Evolutionary conservation across 805 yeast genomes (phyloP).

Genomic region (Wickerhamiella azyma): DNA sequence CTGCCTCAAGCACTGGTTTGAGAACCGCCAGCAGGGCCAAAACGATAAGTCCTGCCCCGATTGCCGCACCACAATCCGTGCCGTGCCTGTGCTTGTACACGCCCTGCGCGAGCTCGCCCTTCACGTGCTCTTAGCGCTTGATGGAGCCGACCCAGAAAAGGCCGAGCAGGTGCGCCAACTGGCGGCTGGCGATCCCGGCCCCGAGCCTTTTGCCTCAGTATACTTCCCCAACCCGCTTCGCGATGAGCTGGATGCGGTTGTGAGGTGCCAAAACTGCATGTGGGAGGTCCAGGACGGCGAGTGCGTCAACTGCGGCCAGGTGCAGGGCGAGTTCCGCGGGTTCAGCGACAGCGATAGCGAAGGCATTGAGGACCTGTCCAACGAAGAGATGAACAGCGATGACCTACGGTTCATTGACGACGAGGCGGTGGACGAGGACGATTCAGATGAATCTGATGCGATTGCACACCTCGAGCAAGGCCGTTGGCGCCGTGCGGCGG

Average conservation of each 20-base stretch:
- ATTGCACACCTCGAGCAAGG: not conserved
- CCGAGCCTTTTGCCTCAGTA: constrained; percentile 31
- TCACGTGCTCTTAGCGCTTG: not conserved
- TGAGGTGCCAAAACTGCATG: constrained; percentile 51
- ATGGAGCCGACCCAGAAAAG: constrained; percentile 9
- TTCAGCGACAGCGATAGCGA: constrained; percentile 10
- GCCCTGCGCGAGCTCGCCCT: constrained; percentile 12
- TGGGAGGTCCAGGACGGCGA: constrained; percentile 53
- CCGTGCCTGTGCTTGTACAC: constrained; percentile 14
- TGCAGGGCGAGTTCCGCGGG: constrained; percentile 1
- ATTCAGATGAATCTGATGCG: constrained; percentile 3
- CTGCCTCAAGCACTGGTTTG: constrained; percentile 23
- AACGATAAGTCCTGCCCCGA: constrained; percentile 15
- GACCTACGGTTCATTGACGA: constrained; percentile 5
- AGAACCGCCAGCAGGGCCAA: constrained; percentile 6
- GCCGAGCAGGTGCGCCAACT: constrained; percentile 5
- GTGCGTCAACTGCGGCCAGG: constrained; percentile 44
- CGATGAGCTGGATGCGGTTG: constrained; percentile 51
- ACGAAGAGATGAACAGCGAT: constrained; percentile 8
- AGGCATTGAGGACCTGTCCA: constrained; percentile 3
- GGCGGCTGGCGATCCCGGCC: constrained; percentile 27
- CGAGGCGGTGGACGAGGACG: constrained; percentile 6
- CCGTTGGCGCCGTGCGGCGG: not conserved
- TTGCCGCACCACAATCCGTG: constrained; percentile 14
- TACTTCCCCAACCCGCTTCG: constrained; percentile 29